phyloP scores from a whole-genome alignment of 139 green algal species.

The Chara braunii region DNA sequence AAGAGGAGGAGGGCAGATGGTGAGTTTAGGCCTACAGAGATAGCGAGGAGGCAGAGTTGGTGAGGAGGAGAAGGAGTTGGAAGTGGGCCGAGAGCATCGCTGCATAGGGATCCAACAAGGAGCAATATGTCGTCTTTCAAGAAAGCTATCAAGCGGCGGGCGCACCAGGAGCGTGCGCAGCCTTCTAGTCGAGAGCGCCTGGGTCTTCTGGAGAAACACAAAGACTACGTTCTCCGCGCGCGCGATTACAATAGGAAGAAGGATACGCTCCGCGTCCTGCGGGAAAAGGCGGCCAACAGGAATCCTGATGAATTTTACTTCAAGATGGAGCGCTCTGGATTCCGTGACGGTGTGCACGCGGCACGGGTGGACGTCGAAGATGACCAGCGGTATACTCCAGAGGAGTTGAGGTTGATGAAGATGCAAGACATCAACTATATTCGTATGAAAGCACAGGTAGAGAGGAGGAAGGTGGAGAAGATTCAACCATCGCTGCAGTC shows the following conservation, averaged over 20 bases:
- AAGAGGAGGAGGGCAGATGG: background rate
- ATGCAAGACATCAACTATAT: slow-evolving; percentile 88
- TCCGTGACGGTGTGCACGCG: slow-evolving; percentile 71
- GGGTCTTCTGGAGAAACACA: slow-evolving; percentile 93
- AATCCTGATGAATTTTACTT: slow-evolving; percentile 99
- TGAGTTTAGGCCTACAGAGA: background rate
- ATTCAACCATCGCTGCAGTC: slow-evolving; percentile 72
- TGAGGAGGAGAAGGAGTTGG: background rate
- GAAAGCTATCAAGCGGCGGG: slow-evolving; percentile 84
- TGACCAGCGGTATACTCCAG: slow-evolving; percentile 60
- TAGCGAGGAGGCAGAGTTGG: slow-evolving; percentile 9
- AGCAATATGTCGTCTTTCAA: slow-evolving; percentile 49
- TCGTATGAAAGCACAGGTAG: slow-evolving; percentile 56
- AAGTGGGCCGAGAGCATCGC: background rate
- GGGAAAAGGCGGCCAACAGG: slow-evolving; percentile 80
- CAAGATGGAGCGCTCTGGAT: slow-evolving; percentile 81
- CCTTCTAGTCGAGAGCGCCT: slow-evolving; percentile 57
- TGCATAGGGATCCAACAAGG: background rate
- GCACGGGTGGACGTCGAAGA: background rate
- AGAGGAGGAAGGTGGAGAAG: slow-evolving; percentile 71
- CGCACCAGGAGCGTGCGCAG: slow-evolving; percentile 92
- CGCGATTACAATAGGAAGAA: slow-evolving; percentile 91
- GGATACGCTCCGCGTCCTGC: slow-evolving; percentile 73
- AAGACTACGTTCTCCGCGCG: slow-evolving; percentile 88
- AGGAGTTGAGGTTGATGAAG: slow-evolving; percentile 87